Evolutionary conservation across 169 alveolate species (phyloP), one percentile per base, ranked within the genome.

Genomic region (Eimeria praecox): DNA sequence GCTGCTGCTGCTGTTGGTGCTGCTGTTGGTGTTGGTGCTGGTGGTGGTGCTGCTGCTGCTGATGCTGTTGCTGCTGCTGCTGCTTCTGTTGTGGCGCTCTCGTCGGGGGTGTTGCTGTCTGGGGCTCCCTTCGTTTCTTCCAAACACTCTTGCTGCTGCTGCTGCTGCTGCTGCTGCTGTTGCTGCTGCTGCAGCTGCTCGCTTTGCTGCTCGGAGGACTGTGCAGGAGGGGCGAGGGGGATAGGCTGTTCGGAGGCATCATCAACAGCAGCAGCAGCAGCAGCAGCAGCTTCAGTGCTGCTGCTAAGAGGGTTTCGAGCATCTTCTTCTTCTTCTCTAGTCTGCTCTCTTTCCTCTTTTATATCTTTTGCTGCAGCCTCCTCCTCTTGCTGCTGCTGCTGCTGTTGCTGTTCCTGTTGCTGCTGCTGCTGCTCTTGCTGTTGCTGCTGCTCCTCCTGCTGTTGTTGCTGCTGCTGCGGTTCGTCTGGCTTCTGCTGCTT

Each of bases 81-180:
- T 0, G 12, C 69, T 59, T 22, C 69, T 0, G 12, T n/a, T 20
- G 69, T 59, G 69, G 69, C 22, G 69, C 2, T 59, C 5, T 59
- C 69, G 20, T 59, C 69, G 12, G 69, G n/a, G 22, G 69, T 59
- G 3, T 5, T 59, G 30, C 30, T 59, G 69, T n/a, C n/a, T 16
- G 69, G 22, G 30, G 40, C 16, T n/a, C 30, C 46, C 44, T 38
- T 6, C 12, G 44, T 12, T 20, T 71, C 46, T 8, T 71, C 82
- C 18, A 71, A 4, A n/a, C 42, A 16, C 64, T 77, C 64, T 35
- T 77, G 87, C 87, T 77, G 54, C 87, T 77, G 64, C 59, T 38
- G 85, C 40, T 73, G 44, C 54, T 73, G 49, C 30, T 73, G 49
- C 83, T 20, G 83, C 85, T 73, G 85, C 85, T 73, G 85, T 49